Conservation (phyloP, 2,329 filamentous ascomycete species). For the Thielaviopsis ethacetica region DNA sequence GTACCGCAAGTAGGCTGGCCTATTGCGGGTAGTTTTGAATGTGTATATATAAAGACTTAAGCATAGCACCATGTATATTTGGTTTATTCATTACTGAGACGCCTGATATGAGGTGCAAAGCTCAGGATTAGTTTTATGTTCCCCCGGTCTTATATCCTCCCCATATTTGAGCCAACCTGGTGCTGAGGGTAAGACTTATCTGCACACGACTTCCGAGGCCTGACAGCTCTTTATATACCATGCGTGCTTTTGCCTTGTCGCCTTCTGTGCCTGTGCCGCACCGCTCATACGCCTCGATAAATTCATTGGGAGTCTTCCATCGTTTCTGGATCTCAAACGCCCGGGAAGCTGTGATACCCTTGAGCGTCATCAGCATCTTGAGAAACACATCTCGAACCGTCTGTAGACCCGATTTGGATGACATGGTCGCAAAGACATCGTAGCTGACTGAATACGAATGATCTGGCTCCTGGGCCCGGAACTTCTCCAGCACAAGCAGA, state of each 20-base stretch:
- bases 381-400: constrained; percentile 60
- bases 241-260: constrained; percentile 38
- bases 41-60: neutral
- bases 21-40: neutral
- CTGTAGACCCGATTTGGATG: constrained; percentile 59
- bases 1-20: constrained; percentile 26
- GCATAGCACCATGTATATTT: constrained; percentile 2
- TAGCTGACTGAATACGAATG: constrained; percentile 49
- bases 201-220: constrained; percentile 37
- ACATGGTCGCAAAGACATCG: constrained; percentile 51
- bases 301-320: constrained; percentile 59
- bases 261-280: constrained; percentile 33
- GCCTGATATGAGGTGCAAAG: neutral
- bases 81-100: neutral
- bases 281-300: constrained; percentile 51
- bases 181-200: constrained; percentile 24
- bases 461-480: constrained; percentile 34
- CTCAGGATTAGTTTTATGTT: constrained; percentile 12
- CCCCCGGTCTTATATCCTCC: constrained; percentile 20
- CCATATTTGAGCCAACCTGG: constrained; percentile 60
- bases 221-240: constrained; percentile 42
- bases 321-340: constrained; percentile 62
- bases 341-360: constrained; percentile 59
- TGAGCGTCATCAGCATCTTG: constrained; percentile 75
- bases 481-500: constrained; percentile 41